Evolutionary conservation across 2,329 filamentous ascomycete genomes (phyloP).

Genomic region (Zymoseptoria tritici): DNA sequence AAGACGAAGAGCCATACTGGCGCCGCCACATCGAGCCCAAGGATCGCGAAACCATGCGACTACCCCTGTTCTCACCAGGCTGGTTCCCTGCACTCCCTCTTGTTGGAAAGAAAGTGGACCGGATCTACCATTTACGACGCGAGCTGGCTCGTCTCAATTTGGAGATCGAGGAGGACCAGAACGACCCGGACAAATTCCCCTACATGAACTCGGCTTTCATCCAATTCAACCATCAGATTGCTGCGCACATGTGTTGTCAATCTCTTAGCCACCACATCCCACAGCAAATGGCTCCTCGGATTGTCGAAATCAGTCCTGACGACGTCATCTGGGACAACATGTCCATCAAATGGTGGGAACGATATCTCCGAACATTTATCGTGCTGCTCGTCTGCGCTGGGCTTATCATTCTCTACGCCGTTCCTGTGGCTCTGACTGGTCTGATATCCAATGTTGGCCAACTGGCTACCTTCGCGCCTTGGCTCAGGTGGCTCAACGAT

Average conservation of each 20-base stretch:
- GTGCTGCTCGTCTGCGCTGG: conserved; percentile 59
- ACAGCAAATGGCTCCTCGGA: conserved; percentile 83
- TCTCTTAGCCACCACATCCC: conserved; percentile 84
- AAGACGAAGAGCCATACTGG: conserved; percentile 65
- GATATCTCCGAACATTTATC: conserved; percentile 63
- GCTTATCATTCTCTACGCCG: conserved; percentile 82
- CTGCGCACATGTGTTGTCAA: conserved; percentile 97
- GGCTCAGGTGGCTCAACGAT: conserved; percentile 61
- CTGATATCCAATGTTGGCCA: conserved; percentile 68
- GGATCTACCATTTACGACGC: conserved; percentile 82
- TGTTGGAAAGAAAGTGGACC: conserved; percentile 85
- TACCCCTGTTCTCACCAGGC: conserved; percentile 53
- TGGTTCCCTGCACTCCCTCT: conserved; percentile 77
- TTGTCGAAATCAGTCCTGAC: conserved; percentile 86
- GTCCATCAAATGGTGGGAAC: conserved; percentile 89
- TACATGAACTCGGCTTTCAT: conserved; percentile 96
- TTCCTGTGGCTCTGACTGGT: conserved; percentile 84
- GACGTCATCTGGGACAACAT: conserved; percentile 98
- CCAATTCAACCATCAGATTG: conserved; percentile 96
- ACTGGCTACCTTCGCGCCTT: conserved; percentile 57
- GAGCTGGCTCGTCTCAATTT: conserved; percentile 81
- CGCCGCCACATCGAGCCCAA: conserved; percentile 72
- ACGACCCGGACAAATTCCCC: conserved; percentile 75
- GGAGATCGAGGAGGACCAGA: conserved; percentile 87
- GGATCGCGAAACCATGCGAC: conserved; percentile 75